Percentiles rank a stretch among this genome's conserved stretches.
phyloP scores from a whole-genome alignment of 306 rosid species.

The Trifolium repens region DNA sequence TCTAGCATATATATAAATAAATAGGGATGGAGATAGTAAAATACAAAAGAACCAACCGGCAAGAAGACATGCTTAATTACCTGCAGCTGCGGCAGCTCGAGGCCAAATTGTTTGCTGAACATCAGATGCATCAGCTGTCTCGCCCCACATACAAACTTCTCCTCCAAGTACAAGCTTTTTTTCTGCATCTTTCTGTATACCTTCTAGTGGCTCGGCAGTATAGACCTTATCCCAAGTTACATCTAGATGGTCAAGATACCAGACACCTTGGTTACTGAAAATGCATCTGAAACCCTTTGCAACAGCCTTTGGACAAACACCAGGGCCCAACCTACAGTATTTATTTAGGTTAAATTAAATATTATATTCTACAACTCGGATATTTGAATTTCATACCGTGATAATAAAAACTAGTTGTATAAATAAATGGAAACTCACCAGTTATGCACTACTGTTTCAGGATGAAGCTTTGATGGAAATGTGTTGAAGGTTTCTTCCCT shows the following conservation, averaged over 20 bases:
- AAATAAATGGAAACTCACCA: conserved; percentile 63
- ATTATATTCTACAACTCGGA: conserved; percentile 33
- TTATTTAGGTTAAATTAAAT: conserved; percentile 2
- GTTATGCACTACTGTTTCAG: conserved; percentile 85
- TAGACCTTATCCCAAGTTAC: conserved; percentile 82
- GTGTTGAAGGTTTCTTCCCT: conserved; percentile 97
- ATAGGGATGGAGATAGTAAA: not conserved
- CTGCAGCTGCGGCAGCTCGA: conserved; percentile 99
- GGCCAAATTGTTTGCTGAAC: conserved; percentile 98
- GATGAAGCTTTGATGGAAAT: conserved; percentile 79
- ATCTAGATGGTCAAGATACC: conserved; percentile 97
- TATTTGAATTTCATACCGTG: conserved; percentile 18
- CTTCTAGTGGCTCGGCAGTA: conserved; percentile 83
- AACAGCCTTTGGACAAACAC: conserved; percentile 87
- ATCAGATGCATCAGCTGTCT: conserved; percentile 83
- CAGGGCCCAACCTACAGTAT: conserved; percentile 73
- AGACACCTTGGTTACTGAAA: conserved; percentile 92
- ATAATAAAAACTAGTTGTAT: conserved; percentile 17
- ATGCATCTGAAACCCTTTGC: conserved; percentile 91
- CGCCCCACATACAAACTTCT: conserved; percentile 98
- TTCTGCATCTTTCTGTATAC: conserved; percentile 58
- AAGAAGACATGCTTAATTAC: conserved; percentile 45
- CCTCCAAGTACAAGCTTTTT: conserved; percentile 91
- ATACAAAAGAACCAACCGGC: conserved; percentile 16
- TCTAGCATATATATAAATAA: no score